A percentile compares a stretch with the other conserved stretches of the same genome.
Evolutionary conservation across 345 rosid species (phyloP).

Genomic region (Eucalyptus cladocalyx): DNA sequence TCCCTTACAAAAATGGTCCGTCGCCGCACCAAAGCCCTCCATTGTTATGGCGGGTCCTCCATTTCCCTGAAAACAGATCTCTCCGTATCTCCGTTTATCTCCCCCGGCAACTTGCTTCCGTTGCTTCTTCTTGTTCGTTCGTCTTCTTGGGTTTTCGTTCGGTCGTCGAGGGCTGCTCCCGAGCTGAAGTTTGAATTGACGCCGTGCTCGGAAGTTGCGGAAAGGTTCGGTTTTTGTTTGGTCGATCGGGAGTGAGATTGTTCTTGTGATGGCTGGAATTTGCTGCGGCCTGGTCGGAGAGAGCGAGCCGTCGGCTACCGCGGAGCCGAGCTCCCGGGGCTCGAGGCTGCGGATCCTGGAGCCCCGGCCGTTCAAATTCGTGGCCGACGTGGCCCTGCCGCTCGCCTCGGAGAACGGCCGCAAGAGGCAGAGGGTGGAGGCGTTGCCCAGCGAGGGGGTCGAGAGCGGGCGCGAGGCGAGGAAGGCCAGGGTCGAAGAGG

Average conservation of each 20-base stretch:
- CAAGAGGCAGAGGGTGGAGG: conserved; percentile 37
- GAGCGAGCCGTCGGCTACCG: conserved; percentile 38
- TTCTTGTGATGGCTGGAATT: conserved; percentile 50
- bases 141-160: not conserved
- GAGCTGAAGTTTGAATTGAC: not conserved
- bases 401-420: conserved; percentile 11
- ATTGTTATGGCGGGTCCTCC: conserved; percentile 8
- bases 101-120: not conserved
- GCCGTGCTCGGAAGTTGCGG: not conserved
- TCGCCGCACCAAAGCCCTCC: not conserved
- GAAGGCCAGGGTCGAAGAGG: not conserved
- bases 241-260: not conserved
- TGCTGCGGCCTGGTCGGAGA: conserved; percentile 73
- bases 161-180: not conserved
- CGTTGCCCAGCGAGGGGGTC: not conserved
- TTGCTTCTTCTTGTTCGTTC: not conserved
- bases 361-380: conserved; percentile 40
- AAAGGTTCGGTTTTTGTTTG: not conserved
- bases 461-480: not conserved
- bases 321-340: conserved; percentile 33
- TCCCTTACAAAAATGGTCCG: not conserved
- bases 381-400: conserved; percentile 31
- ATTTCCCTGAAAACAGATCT: not conserved
- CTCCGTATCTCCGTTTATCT: not conserved
- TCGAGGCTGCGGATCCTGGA: conserved; percentile 51